A percentile compares a stretch with the other conserved stretches of the same genome.
These are phyloP conservation scores for Tardiomyces blankii DNA, from an alignment of 1,139 yeast species.

Conservation along the genomic window DNA sequence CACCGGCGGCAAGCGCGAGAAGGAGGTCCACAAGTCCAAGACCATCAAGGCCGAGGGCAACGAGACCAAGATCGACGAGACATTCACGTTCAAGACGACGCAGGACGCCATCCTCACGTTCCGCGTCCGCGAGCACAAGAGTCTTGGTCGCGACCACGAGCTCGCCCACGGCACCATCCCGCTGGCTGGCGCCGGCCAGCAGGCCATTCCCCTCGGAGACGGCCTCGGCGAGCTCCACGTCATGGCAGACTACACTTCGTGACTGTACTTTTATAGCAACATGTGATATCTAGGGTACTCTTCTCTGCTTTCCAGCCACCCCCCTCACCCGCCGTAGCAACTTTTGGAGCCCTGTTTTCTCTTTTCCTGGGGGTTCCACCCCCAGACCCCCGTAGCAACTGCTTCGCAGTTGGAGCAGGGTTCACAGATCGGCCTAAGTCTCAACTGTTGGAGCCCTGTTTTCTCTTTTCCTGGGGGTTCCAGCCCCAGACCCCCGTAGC, in stretches of 20 bases:
- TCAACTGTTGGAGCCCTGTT: no score
- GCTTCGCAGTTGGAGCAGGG: no score
- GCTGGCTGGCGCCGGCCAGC: constrained; percentile 19
- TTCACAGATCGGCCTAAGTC: no score
- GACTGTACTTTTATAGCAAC: no score
- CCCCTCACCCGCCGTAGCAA: no score
- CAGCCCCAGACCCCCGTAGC: no score
- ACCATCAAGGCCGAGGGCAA: constrained; percentile 41
- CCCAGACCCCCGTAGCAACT: no score
- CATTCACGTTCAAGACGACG: constrained; percentile 55
- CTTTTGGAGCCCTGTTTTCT: no score
- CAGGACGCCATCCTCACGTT: constrained; percentile 49
- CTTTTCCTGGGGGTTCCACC: no score
- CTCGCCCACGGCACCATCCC: constrained; percentile 41
- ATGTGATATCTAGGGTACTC: no score
- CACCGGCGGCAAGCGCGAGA: constrained; percentile 25
- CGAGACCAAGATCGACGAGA: constrained; percentile 49
- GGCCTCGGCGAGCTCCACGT: constrained; percentile 4
- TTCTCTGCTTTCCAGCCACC: no score
- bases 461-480: no score
- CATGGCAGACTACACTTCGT: not conserved
- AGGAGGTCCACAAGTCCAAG: constrained; percentile 58
- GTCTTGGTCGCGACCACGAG: constrained; percentile 59
- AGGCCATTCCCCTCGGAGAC: constrained; percentile 16
- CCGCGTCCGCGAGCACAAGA: constrained; percentile 55